Conservation (phyloP, 768 basidiomycete genomes). For the Mycena leptocephala region DNA sequence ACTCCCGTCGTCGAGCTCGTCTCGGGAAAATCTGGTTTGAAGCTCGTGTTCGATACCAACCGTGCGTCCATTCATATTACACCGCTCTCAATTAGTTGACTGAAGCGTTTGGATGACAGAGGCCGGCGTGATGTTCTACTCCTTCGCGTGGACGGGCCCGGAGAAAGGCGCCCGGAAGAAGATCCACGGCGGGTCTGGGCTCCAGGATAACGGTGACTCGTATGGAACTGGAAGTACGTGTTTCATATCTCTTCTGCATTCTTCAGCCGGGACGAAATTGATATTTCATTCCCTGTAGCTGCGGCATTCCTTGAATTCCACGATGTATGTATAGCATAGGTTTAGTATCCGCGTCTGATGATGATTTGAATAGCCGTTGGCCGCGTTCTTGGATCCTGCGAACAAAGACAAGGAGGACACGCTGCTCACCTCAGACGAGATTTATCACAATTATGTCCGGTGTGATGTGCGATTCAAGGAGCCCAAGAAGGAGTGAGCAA, state of each 20-base stretch:
- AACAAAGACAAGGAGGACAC: conserved; percentile 75
- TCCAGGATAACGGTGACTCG: conserved; percentile 67
- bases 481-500: conserved; percentile 17
- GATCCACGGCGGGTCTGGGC: conserved; percentile 84
- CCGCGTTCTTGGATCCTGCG: conserved; percentile 75
- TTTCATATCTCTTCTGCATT: conserved; percentile 1
- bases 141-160: conserved; percentile 68
- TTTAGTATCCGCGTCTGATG: too few species aligned
- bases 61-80: conserved; percentile 60
- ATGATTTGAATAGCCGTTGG: conserved; percentile 64
- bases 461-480: conserved; percentile 64
- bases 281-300: conserved; percentile 51
- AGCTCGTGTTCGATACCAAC: conserved; percentile 76
- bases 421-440: conserved; percentile 77
- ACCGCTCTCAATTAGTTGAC: background rate
- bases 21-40: conserved; percentile 73
- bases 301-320: conserved; percentile 83
- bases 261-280: background rate
- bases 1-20: conserved; percentile 69
- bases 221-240: conserved; percentile 73
- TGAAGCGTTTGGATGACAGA: conserved; percentile 56
- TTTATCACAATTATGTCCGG: conserved; percentile 83
- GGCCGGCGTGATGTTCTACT: conserved; percentile 84
- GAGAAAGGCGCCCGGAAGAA: conserved; percentile 74
- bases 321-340: conserved; percentile 63